Conservation (phyloP, 768 basidiomycete genomes). For the Lactifluus hygrophoroides region DNA sequence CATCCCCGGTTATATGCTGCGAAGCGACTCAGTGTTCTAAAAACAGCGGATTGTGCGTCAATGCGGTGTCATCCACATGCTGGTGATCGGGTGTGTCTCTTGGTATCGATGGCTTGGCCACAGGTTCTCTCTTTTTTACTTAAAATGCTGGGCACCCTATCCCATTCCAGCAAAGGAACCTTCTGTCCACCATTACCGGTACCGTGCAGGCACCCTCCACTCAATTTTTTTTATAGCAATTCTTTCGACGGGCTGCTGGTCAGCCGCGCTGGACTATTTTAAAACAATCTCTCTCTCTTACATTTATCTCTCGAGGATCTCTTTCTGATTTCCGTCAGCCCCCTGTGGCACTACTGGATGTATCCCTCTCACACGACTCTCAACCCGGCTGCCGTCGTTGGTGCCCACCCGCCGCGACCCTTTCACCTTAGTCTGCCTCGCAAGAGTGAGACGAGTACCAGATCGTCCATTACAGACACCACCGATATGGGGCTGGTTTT, state of each 20-base stretch:
- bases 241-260: conserved; percentile 3
- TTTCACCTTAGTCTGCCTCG: background rate
- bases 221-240: background rate
- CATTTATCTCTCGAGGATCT: background rate
- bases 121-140: background rate
- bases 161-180: background rate
- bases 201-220: background rate
- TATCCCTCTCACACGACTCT: background rate
- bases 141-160: background rate
- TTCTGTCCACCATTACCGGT: background rate
- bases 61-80: background rate
- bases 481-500: background rate
- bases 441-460: background rate
- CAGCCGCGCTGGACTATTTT: background rate
- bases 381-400: background rate
- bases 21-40: background rate
- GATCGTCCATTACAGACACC: background rate
- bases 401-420: too few relatives aligned
- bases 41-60: background rate
- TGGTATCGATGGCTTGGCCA: background rate
- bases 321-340: background rate
- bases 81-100: background rate
- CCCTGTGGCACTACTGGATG: background rate
- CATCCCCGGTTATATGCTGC: too few relatives aligned
- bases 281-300: background rate